Base-by-base conservation (phyloP, 2,329 filamentous ascomycete genomes). In the Colletotrichum sp. region DNA sequence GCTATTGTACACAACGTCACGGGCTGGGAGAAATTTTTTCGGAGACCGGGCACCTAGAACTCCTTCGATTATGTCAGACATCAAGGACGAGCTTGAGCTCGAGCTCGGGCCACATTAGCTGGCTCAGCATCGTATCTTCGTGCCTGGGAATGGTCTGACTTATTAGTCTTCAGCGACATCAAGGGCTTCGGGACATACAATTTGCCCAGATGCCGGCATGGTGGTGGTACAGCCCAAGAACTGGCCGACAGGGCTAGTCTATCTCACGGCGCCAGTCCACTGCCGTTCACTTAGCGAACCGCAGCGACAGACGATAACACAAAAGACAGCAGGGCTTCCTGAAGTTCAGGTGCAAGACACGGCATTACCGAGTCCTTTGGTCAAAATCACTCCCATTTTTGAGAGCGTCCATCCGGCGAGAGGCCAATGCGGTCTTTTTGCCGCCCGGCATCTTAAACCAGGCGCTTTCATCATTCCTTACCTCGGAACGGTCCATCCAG, bases 381-480 rank as follows among this genome's bases (percentile, higher is more conserved):
- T 92, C 69, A 87, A 83, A 76, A 93, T 94, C 78, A 86, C 86
- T 13, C 83, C 84, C 38, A 93, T 94, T 76, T 80, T 78, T 0
- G 81, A 87, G 67, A 81, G 87, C 0, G 77, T 81, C 0, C 92
- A 94, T 79, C 92, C 92, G 0, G 92, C 92, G 14, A 78, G 84
- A 78, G 88, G 89, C 5, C 92, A 94, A 81, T 82, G 80, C 66
- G 92, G 92, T 1, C 89, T 94, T 36, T 93, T 93, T 79, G 91
- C 92, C 5, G 83, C 89, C 2, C 86, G 86, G 9, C 81, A 87
- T 69, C 86, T 94, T 12, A 80, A 84, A 14, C 87, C 92, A 0
- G 91, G 90, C 3, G 83, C 86, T 3, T 88, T 93, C 58, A 87
- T 94, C 65, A 78, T 93, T n/a, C 88, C 89, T 21, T 94, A 94